phyloP scores from a whole-genome alignment of 345 rosid genomes.

The Pseudoturritis turrita region DNA sequence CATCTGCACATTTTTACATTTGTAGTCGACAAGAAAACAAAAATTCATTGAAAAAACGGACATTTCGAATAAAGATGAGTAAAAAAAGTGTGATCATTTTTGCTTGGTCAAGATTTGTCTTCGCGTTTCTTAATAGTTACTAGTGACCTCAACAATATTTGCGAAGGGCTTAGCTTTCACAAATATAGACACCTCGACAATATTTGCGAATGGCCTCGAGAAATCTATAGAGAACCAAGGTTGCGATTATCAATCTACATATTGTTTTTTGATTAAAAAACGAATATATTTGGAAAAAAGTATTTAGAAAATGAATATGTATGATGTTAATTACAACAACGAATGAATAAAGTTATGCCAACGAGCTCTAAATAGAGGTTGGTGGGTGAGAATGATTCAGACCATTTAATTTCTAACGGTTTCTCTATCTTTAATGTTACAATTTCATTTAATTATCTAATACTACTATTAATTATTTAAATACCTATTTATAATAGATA shows the following conservation, averaged over 20 bases:
- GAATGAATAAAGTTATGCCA: conserved; percentile 26
- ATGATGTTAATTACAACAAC: neutral
- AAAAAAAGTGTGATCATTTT: neutral
- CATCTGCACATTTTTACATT: neutral
- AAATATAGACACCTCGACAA: neutral
- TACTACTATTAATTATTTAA: neutral
- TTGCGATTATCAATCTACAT: neutral
- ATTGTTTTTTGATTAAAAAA: neutral
- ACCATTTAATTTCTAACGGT: conserved; percentile 26
- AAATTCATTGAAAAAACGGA: neutral
- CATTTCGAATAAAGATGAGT: neutral
- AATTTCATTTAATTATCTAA: neutral
- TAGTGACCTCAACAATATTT: conserved; percentile 3
- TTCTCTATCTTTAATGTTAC: conserved; percentile 8
- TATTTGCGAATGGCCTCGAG: neutral
- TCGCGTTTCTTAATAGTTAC: neutral
- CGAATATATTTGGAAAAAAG: neutral
- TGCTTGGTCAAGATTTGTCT: neutral
- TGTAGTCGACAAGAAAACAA: neutral
- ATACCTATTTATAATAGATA: conserved; percentile 3
- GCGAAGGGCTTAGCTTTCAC: neutral
- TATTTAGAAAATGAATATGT: neutral
- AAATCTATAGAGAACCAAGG: neutral
- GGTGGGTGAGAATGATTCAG: conserved; percentile 19
- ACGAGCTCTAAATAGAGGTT: conserved; percentile 11